Evolutionary conservation across 768 basidiomycete genomes (phyloP), one percentile per base, ranked within the genome.

Genomic region (Trametes sanguinea): DNA sequence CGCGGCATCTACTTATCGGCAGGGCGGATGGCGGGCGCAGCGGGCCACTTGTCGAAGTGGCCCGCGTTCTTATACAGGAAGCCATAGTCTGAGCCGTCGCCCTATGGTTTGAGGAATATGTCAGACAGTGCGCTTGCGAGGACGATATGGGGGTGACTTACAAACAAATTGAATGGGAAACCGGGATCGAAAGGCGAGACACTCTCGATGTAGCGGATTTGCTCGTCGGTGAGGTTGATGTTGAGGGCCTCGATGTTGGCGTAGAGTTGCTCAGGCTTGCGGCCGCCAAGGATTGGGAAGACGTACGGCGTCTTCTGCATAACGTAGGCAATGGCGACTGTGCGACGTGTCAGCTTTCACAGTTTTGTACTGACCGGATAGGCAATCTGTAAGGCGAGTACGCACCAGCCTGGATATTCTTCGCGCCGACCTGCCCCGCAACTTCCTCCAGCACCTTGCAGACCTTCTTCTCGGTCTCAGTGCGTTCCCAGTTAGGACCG

Each of bases 301-400:
- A 83, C 81, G 54, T 76, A 83, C 0, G 80, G 78, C 5, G 79
- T 75, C 69, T 85, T 86, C 45, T 83, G 80, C 72, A 85, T 72
- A 10, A 85, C 71, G 60, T 83, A 85, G 13, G 82, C 81, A 61
- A 85, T 80, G 7, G 82, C 82, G 3, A 83, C 81, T 80, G 44
- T 27, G 30, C 48, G 13, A 30, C 22, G n/a, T 9, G 42, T 39
- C 11, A 27, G n/a, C n/a, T n/a, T n/a, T n/a, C n/a, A n/a, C n/a
- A n/a, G n/a, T n/a, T n/a, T n/a, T n/a, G n/a, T n/a, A n/a, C n/a
- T n/a, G n/a, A n/a, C n/a, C n/a, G n/a, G 39, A 39, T 10, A 37
- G 29, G 16, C 13, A 13, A 37, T 0, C 10, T 8, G 50, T 10
- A 43, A n/a, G 14, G 42, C 29, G 29, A 45, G 10, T 40, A 69